Base-by-base conservation (phyloP, 305 asterid species). In the Fraxinus paxiana region DNA sequence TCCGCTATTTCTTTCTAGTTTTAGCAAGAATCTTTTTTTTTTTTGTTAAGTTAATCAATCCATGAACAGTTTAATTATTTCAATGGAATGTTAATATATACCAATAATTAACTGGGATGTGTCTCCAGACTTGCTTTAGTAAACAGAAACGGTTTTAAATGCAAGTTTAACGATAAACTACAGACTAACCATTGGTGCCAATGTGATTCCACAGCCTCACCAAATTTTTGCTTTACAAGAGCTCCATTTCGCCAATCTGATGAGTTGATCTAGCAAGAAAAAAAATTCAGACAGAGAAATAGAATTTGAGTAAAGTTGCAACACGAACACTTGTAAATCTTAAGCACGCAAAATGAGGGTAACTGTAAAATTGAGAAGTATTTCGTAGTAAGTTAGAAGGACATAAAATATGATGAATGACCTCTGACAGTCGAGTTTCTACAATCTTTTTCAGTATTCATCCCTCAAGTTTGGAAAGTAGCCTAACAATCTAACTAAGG, bases 231-330 rank as follows among this genome's bases (percentile, higher is more conserved):
- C 92, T 90, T 94, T 79, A 96, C 90, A 74, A 93, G 93, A 83
- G 97, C 92, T 77, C 98, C 99, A 86, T 82, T 96, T 54, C 99
- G 94, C 99, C 98, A 96, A 83, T 96, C 99, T 85, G 99, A 96
- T 85, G 99, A 83, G 87, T 96, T 96, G 85, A 94, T 92, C 99
- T 96, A 83, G 84, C 79, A 85, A 78, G 84, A 82, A 43, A 77
- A 75, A 12, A 76, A 73, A 73, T 71, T 82, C 35, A 79, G 71
- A 79, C 24, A 26, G 13, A 61, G 6, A 65, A 73, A 18, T 33
- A 67, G 59, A 82, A 77, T 73, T 78, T 79, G 75, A 51, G 51
- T 15, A 33, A 63, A 70, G 76, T 61, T 75, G 61, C 35, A 65
- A 46, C 34, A 69, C n/a, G 73, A 34, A 43, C 56, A 65, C 34